Conservation (phyloP, 306 rosid genomes). For the Dalbergia oliveri region DNA sequence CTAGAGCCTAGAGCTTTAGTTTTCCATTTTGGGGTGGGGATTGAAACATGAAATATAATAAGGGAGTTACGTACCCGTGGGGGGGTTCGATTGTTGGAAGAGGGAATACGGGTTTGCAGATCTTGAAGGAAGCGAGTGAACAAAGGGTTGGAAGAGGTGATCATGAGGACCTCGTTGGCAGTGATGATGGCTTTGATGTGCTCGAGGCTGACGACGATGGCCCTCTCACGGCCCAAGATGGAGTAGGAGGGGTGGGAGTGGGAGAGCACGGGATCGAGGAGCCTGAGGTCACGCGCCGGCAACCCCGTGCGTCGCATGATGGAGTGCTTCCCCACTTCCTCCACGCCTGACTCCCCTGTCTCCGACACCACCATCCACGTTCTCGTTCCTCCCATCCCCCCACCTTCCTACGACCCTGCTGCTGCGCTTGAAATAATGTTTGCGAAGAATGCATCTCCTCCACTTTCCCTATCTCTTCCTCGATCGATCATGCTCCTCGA, state of each 20-base stretch:
- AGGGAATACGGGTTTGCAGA: constrained; percentile 60
- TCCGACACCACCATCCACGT: constrained; percentile 51
- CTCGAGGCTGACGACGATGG: constrained; percentile 80
- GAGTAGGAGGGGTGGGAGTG: constrained; percentile 73
- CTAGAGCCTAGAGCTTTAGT: too few relatives aligned
- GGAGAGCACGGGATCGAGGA: constrained; percentile 70
- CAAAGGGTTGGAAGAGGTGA: constrained; percentile 64
- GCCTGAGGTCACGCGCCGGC: constrained; percentile 81
- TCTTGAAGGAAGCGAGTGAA: constrained; percentile 66
- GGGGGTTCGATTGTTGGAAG: constrained; percentile 19
- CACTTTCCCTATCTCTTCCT: too few relatives aligned
- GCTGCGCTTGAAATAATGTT: too few relatives aligned
- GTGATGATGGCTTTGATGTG: constrained; percentile 80
- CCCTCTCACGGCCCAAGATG: constrained; percentile 72
- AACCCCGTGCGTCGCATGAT: constrained; percentile 82
- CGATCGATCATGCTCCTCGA: too few relatives aligned
- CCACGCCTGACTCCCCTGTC: constrained; percentile 23
- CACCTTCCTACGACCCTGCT: constrained; percentile 24
- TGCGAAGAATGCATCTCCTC: too few relatives aligned
- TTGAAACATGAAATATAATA: too few relatives aligned
- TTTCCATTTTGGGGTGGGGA: too few relatives aligned
- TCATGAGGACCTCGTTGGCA: constrained; percentile 61
- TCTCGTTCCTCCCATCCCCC: constrained; percentile 19
- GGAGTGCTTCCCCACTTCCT: constrained; percentile 65
- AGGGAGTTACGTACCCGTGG: background rate